phyloP scores from a whole-genome alignment of 1,284 basidiomycete genomes.

The Leccinum variabile region DNA sequence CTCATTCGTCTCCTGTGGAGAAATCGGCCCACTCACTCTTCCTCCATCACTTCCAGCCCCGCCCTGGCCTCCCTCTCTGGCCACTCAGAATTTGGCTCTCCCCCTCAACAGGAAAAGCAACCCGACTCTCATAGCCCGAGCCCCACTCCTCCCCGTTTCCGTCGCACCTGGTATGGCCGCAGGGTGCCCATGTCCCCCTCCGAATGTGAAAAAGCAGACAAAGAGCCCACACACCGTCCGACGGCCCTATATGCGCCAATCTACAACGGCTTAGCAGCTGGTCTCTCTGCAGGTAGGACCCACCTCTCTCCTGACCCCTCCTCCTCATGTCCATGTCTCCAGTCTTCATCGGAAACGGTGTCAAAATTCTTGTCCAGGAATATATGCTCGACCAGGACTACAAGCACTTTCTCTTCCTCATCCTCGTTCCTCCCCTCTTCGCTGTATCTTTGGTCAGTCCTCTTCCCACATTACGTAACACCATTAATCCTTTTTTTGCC shows the following conservation, averaged over 20 bases:
- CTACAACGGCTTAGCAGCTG: constrained; percentile 50
- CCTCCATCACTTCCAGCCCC: no score
- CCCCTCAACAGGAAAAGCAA: no score
- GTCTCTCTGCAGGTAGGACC: constrained; percentile 54
- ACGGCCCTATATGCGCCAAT: no score
- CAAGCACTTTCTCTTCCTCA: constrained; percentile 62
- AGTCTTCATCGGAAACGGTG: constrained; percentile 66
- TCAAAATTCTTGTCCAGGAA: constrained; percentile 61
- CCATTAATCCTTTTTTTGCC: not conserved
- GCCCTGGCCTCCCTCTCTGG: no score
- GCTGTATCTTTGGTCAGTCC: constrained; percentile 67
- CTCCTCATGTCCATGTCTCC: not conserved
- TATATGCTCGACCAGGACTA: constrained; percentile 65
- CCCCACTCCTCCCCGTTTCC: no score
- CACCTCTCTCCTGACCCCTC: constrained; percentile 23
- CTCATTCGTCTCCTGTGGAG: constrained; percentile 51
- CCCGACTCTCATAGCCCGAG: no score
- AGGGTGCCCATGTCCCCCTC: no score
- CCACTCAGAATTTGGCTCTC: no score
- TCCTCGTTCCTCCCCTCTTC: constrained; percentile 66
- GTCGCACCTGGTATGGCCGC: no score
- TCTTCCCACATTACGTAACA: not conserved
- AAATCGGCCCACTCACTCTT: no score
- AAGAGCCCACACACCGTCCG: no score
- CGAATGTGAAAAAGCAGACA: no score